These are phyloP conservation scores for Medicago arabica DNA, from an alignment of 306 rosid genomes.

Conservation along the genomic window DNA sequence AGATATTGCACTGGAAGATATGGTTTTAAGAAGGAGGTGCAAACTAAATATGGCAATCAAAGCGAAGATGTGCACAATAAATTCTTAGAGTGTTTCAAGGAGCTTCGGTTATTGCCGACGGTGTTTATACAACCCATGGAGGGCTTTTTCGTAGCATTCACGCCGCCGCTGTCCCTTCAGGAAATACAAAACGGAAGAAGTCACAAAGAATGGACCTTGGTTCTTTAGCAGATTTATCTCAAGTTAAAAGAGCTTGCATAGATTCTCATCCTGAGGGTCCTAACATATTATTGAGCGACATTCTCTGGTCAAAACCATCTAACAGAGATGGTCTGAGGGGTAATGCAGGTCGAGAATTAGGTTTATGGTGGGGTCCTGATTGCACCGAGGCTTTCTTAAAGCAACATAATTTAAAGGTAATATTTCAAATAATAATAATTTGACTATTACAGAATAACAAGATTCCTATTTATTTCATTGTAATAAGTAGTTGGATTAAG, in stretches of 20 bases:
- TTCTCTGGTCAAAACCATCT: slow-evolving; percentile 90
- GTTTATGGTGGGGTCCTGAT: slow-evolving; percentile 94
- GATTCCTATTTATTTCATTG: not conserved
- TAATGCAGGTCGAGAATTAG: slow-evolving; percentile 62
- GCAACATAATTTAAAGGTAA: slow-evolving; percentile 80
- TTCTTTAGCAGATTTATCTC: slow-evolving; percentile 72
- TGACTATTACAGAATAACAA: not conserved
- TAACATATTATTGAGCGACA: slow-evolving; percentile 68
- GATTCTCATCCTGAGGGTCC: slow-evolving; percentile 76
- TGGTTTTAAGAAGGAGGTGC: slow-evolving; percentile 86
- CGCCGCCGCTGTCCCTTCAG: slow-evolving; percentile 45
- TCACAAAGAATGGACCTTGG: slow-evolving; percentile 68
- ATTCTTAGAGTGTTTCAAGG: slow-evolving; percentile 81
- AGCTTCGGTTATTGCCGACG: slow-evolving; percentile 71
- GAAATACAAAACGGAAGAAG: slow-evolving; percentile 61
- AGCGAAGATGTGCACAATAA: slow-evolving; percentile 72
- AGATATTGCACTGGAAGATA: slow-evolving; percentile 61
- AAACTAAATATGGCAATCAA: slow-evolving; percentile 69
- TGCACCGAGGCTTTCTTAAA: slow-evolving; percentile 79
- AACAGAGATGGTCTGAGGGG: slow-evolving; percentile 69
- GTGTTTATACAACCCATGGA: slow-evolving; percentile 87
- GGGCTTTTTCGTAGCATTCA: slow-evolving; percentile 77
- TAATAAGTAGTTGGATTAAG: no score
- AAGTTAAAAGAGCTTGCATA: slow-evolving; percentile 59
- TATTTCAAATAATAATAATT: slow-evolving; percentile 23